A percentile compares a stretch with the other conserved stretches of the same genome.
phyloP scores from a whole-genome alignment of 768 basidiomycete genomes.

The Termitomyces sp. region DNA sequence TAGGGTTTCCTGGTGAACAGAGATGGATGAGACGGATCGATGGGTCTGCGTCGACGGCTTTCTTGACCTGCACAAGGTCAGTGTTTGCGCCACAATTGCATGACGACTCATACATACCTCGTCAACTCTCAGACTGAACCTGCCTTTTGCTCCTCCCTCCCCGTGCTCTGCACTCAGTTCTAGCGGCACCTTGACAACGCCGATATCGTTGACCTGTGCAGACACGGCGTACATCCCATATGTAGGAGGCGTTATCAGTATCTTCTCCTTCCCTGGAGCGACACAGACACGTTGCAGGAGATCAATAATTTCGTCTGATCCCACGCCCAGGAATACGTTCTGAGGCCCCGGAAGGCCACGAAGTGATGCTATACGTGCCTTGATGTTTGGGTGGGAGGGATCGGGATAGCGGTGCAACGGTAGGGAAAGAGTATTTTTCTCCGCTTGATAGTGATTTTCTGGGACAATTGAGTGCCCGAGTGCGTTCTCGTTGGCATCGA shows the following conservation, averaged over 20 bases:
- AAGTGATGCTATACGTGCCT: conserved; percentile 65
- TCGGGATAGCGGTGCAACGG: conserved; percentile 91
- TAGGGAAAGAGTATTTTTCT: conserved; percentile 36
- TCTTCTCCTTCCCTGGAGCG: conserved; percentile 70
- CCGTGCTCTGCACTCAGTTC: conserved; percentile 52
- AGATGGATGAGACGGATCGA: conserved; percentile 89
- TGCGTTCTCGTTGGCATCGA: conserved; percentile 98
- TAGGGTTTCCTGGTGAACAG: conserved; percentile 97
- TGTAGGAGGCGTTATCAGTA: conserved; percentile 88
- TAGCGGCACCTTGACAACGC: conserved; percentile 70
- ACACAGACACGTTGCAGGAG: conserved; percentile 89
- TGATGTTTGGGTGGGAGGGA: conserved; percentile 79
- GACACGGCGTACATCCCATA: conserved; percentile 98
- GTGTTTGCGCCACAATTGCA: not conserved
- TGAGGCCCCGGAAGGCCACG: conserved; percentile 58
- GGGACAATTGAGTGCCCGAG: conserved; percentile 75
- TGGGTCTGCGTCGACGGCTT: conserved; percentile 60
- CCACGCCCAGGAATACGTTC: conserved; percentile 91
- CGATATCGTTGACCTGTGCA: conserved; percentile 92
- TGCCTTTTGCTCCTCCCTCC: conserved; percentile 66
- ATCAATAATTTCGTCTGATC: conserved; percentile 96
- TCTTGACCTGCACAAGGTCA: conserved; percentile 52
- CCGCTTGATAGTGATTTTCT: conserved; percentile 18
- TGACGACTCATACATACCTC: conserved; percentile 51
- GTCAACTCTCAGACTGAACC: conserved; percentile 71